These are phyloP conservation scores for Phytopythium cucurbitacearum DNA, from an alignment of 352 stramenopile species.

Conservation along the genomic window DNA sequence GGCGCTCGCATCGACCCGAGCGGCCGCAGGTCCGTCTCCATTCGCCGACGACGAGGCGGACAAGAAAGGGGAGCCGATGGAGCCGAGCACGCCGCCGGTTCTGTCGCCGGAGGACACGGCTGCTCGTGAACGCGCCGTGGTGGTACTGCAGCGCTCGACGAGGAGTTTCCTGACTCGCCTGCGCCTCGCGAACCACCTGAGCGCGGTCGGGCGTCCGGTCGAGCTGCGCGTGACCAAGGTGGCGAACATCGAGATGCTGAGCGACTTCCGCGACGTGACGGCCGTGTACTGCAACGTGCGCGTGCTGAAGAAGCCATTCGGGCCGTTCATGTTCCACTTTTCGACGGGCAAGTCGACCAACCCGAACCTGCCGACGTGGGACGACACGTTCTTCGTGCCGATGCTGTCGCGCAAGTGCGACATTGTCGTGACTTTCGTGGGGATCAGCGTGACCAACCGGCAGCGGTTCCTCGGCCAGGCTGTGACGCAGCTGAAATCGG, in stretches of 20 bases:
- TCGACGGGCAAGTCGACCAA: conserved; percentile 49
- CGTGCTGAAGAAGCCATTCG: conserved; percentile 84
- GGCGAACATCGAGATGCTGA: conserved; percentile 61
- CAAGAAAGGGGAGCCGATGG: conserved; percentile 13
- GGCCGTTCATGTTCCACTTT: conserved; percentile 87
- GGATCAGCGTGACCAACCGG: conserved; percentile 45
- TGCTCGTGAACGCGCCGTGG: conserved; percentile 27
- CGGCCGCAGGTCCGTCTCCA: conserved; percentile 8
- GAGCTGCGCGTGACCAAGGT: conserved; percentile 49
- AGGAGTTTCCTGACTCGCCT: conserved; percentile 33
- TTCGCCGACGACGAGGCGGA: conserved; percentile 23
- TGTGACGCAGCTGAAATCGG: conserved; percentile 46
- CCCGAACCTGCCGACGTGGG: conserved; percentile 53
- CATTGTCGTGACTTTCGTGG: conserved; percentile 72
- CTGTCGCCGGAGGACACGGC: conserved; percentile 12
- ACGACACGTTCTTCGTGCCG: conserved; percentile 70
- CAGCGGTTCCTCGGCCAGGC: conserved; percentile 68
- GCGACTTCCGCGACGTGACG: conserved; percentile 65
- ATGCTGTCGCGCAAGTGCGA: conserved; percentile 81
- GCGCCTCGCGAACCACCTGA: conserved; percentile 33
- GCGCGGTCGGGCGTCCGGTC: conserved; percentile 52
- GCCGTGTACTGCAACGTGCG: conserved; percentile 73
- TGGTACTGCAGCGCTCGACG: conserved; percentile 27
- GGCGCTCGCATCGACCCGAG: conserved; percentile 8
- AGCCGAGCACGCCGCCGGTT: too few species aligned